Percentiles rank a stretch among this genome's conserved stretches.
phyloP scores from a whole-genome alignment of 768 basidiomycete species.

The Hericium coralloides region DNA sequence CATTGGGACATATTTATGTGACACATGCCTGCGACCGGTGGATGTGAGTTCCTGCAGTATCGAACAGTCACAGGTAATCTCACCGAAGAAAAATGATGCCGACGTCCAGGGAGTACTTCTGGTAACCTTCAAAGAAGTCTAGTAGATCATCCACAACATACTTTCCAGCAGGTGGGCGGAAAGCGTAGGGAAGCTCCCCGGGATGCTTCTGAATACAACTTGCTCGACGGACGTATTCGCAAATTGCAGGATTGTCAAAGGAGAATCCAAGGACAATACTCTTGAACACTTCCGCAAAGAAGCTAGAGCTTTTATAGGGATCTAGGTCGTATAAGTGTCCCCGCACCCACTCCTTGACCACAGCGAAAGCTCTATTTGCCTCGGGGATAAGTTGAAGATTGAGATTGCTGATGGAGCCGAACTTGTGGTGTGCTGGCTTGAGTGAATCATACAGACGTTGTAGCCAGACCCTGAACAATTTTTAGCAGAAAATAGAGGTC shows the following conservation, averaged over 20 bases:
- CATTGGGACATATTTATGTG: too few relatives aligned
- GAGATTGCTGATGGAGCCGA: constrained; percentile 5
- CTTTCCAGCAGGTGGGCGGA: not conserved
- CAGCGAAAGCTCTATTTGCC: not conserved
- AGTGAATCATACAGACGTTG: constrained; percentile 10
- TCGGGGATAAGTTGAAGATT: not conserved
- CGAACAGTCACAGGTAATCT: too few relatives aligned
- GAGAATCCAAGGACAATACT: constrained; percentile 9
- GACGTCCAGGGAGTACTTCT: not conserved
- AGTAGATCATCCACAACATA: constrained; percentile 5
- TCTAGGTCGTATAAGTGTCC: not conserved
- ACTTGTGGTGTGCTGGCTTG: constrained; percentile 2
- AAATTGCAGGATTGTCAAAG: constrained; percentile 5
- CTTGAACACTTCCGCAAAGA: constrained; percentile 5
- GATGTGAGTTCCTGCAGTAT: too few relatives aligned
- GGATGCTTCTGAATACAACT: not conserved
- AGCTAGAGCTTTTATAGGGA: not conserved
- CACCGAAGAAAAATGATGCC: too few relatives aligned
- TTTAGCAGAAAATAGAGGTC: not conserved
- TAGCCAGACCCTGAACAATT: not conserved
- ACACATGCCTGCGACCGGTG: too few relatives aligned
- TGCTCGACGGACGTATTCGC: constrained; percentile 3
- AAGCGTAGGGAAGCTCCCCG: not conserved
- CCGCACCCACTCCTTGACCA: constrained; percentile 9
- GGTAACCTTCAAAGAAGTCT: not conserved